phyloP scores from a whole-genome alignment of 495 filamentous ascomycete genomes.

The Tuber aestivum region DNA sequence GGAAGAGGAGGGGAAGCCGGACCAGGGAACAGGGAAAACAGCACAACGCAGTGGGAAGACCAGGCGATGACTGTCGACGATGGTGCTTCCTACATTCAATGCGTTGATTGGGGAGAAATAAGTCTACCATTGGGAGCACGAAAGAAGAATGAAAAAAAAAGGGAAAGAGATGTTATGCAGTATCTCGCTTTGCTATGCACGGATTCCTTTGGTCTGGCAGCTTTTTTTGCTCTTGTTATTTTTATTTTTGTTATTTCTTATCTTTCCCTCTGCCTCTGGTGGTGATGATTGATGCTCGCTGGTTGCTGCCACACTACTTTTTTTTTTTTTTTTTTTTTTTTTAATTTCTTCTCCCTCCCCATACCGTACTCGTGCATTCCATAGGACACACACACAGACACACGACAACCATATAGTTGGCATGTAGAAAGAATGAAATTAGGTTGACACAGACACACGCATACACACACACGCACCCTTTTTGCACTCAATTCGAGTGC shows the following conservation, averaged over 20 bases:
- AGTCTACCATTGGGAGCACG: not conserved
- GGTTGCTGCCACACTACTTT: not conserved
- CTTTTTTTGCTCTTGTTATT: slow-evolving; percentile 5
- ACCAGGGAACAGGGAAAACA: not conserved
- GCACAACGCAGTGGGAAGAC: not conserved
- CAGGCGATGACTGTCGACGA: not conserved
- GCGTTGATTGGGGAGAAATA: not conserved
- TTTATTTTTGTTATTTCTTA: slow-evolving; percentile 1
- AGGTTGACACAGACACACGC: too few relatives aligned
- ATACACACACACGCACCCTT: not conserved
- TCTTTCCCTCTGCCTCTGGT: not conserved
- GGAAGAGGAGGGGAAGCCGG: not conserved
- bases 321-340: not conserved
- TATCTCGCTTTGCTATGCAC: not conserved
- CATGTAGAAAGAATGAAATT: too few relatives aligned
- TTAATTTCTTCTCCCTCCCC: not conserved
- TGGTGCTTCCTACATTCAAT: not conserved
- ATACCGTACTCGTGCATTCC: too few relatives aligned
- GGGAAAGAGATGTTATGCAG: not conserved
- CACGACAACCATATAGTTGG: too few relatives aligned
- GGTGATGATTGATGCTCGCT: not conserved
- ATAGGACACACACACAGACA: slow-evolving; percentile 3
- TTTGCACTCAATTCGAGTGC: not conserved
- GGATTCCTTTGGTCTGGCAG: not conserved
- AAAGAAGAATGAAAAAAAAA: too few relatives aligned